Evolutionary conservation across 495 filamentous ascomycete genomes (phyloP), one percentile per base, ranked within the genome.

Genomic region (Hypoxylon intermedium): DNA sequence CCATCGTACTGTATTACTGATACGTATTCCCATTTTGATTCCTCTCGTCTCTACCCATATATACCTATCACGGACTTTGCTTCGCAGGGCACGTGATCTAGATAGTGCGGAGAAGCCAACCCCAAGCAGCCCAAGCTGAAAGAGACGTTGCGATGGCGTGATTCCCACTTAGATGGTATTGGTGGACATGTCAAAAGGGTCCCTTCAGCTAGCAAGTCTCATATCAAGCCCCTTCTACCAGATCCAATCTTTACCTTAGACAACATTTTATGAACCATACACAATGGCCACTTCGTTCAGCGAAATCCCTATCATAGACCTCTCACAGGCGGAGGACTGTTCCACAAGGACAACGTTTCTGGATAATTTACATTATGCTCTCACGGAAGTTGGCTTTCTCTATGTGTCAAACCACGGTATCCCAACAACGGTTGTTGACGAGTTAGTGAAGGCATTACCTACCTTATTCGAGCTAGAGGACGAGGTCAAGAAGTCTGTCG

Each of bases 381-480:
- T 83, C 40, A 78, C 74, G 34, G 53, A 75, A 38, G 72, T 81
- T 46, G 82, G 82, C 0, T 84, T 85, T 47, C 69, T 85, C 6
- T 83, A 84, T 57, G 61, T 85, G 23, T 64, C 65, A 1, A 79
- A 83, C 50, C 81, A 84, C 60, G 73, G 71, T 11, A 77, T 83
- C 12, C 64, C 76, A 4, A 23, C 50, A 20, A 28, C 53, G 1
- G 69, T 58, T 13, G 74, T 82, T 33, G 41, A 69, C 1, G 69
- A 68, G 18, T 65, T 85, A 13, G 67, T 75, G 9, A 58, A 67
- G 19, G 64, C 57, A 1, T 67, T 83, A 2, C 79, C 81, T 15
- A 48, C 43, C 1, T 71, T 84, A 2, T 86, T 83, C 49, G 61
- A 71, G 6, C 65, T 83, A 0, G 53, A 72, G 0, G 42, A 55